These are phyloP conservation scores for Corylus avellana DNA, from an alignment of 306 rosid species.

Conservation along the genomic window DNA sequence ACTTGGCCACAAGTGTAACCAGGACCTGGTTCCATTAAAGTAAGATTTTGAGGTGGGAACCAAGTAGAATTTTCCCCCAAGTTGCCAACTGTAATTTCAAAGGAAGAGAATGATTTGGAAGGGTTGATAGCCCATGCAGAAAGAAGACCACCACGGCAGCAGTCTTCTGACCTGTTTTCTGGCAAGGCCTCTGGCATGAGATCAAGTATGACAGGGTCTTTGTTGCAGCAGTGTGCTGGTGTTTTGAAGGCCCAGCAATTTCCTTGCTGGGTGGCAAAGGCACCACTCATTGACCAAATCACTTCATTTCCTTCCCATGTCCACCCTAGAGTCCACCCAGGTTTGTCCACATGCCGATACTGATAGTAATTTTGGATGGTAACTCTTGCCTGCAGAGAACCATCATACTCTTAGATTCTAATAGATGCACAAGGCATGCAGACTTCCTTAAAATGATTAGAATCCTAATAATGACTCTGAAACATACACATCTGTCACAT, in stretches of 20 bases:
- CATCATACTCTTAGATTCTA: neutral
- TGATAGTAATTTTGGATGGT: conserved; percentile 55
- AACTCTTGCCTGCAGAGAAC: conserved; percentile 63
- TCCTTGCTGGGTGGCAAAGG: conserved; percentile 62
- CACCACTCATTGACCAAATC: conserved; percentile 79
- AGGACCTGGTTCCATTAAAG: conserved; percentile 71
- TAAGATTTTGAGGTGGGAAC: conserved; percentile 52
- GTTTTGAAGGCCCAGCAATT: conserved; percentile 54
- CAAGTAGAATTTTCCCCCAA: conserved; percentile 27
- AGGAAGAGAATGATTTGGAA: conserved; percentile 57
- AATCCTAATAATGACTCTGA: neutral
- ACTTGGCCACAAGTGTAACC: conserved; percentile 77
- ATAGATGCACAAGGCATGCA: neutral
- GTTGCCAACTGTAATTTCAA: conserved; percentile 63
- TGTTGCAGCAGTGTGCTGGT: conserved; percentile 65
- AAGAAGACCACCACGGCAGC: conserved; percentile 72
- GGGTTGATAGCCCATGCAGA: conserved; percentile 54
- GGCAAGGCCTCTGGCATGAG: conserved; percentile 40
- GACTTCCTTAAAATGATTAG: neutral
- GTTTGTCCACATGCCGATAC: conserved; percentile 69
- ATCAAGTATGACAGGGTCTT: conserved; percentile 57
- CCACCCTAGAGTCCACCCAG: conserved; percentile 84
- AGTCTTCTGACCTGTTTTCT: conserved; percentile 52
- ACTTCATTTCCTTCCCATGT: conserved; percentile 67
- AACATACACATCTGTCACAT: neutral